phyloP scores from a whole-genome alignment of 2,329 filamentous ascomycete genomes.

The Pezicula rhizophila region DNA sequence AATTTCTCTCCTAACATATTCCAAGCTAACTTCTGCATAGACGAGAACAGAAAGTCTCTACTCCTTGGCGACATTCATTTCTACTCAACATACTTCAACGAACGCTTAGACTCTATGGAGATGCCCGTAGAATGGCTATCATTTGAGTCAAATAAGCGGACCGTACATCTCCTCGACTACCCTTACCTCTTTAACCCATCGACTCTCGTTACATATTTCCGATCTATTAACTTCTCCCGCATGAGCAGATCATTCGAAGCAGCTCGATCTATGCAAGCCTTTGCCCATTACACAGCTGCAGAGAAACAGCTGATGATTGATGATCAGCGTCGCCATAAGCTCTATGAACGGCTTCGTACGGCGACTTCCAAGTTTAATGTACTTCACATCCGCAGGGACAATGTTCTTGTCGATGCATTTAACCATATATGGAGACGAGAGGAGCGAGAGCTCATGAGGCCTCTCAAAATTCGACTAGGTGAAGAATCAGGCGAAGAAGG shows the following conservation, averaged over 20 bases:
- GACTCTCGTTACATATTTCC: conserved; percentile 75
- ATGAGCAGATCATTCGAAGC: conserved; percentile 79
- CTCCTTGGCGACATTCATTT: conserved; percentile 66
- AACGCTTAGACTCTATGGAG: conserved; percentile 67
- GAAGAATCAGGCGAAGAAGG: conserved; percentile 81
- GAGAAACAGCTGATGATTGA: conserved; percentile 50
- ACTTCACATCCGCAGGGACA: conserved; percentile 59
- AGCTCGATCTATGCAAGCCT: conserved; percentile 50
- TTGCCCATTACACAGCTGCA: conserved; percentile 47
- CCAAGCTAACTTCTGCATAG: conserved; percentile 29
- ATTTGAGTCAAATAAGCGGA: conserved; percentile 54
- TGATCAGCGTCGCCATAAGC: conserved; percentile 51
- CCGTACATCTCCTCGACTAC: conserved; percentile 70
- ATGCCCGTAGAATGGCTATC: conserved; percentile 69
- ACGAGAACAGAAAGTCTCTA: conserved; percentile 56
- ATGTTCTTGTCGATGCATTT: conserved; percentile 68
- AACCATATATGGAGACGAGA: conserved; percentile 88
- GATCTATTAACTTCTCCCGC: conserved; percentile 76
- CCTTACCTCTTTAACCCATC: conserved; percentile 72
- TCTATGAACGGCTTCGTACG: conserved; percentile 58
- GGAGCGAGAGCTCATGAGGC: conserved; percentile 72
- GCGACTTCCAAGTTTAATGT: conserved; percentile 67
- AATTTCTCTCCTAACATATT: background rate
- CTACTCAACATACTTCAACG: conserved; percentile 67
- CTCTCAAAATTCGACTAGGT: conserved; percentile 82